Conservation (phyloP, 1,284 basidiomycete genomes). For the Cryptococcus maquisensis region DNA sequence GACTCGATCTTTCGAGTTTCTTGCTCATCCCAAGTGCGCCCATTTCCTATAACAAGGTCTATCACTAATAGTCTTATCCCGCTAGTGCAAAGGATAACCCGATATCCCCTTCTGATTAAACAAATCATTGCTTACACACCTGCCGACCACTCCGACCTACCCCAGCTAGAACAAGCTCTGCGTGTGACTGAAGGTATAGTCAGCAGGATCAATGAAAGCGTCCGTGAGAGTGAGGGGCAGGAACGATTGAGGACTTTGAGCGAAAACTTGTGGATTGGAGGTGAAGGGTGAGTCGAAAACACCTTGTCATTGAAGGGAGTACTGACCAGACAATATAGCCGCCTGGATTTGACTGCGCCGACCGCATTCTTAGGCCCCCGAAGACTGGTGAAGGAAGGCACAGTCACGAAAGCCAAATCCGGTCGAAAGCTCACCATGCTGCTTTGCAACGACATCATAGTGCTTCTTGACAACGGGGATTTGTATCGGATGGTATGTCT, state of each 20-base stretch:
- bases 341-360: constrained; percentile 82
- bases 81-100: constrained; percentile 87
- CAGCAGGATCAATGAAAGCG: constrained; percentile 78
- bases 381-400: constrained; percentile 72
- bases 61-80: background rate
- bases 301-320: background rate
- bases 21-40: constrained; percentile 78
- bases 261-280: constrained; percentile 74
- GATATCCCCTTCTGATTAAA: constrained; percentile 81
- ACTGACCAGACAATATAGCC: constrained; percentile 50
- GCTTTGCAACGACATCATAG: constrained; percentile 73
- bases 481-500: constrained; percentile 73
- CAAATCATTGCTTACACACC: constrained; percentile 82
- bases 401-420: constrained; percentile 74
- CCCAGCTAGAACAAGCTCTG: constrained; percentile 58
- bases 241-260: constrained; percentile 69
- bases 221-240: constrained; percentile 74
- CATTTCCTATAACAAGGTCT: background rate
- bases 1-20: constrained; percentile 84
- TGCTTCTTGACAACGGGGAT: constrained; percentile 67
- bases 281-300: constrained; percentile 59
- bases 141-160: constrained; percentile 51
- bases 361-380: constrained; percentile 74
- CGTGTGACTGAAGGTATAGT: constrained; percentile 68
- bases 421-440: constrained; percentile 71